Evolutionary conservation across 345 rosid genomes (phyloP).

Genomic region (Eucalyptus grandis): DNA sequence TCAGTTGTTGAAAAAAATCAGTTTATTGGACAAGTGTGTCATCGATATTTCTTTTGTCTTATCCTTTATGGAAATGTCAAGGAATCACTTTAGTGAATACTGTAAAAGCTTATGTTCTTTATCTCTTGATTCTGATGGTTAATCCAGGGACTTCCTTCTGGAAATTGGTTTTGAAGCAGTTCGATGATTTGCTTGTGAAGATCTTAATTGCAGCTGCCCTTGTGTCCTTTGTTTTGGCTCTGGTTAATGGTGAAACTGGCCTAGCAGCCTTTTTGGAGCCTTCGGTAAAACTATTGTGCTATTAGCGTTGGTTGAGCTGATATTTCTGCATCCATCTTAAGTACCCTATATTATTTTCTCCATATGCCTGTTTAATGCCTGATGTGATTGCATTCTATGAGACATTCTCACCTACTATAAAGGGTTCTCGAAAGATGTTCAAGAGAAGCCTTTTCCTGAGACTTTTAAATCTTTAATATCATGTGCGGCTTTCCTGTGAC

Average conservation of each 20-base stretch:
- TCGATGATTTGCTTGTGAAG: slow-evolving; percentile 97
- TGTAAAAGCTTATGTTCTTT: neutral
- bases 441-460: neutral
- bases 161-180: slow-evolving; percentile 95
- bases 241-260: slow-evolving; percentile 96
- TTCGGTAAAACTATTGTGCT: slow-evolving; percentile 59
- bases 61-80: neutral
- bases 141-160: slow-evolving; percentile 88
- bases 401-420: neutral
- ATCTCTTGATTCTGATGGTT: neutral
- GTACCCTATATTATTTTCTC: neutral
- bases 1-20: neutral
- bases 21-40: neutral
- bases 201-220: slow-evolving; percentile 91
- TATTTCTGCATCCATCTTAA: neutral
- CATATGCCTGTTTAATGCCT: neutral
- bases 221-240: slow-evolving; percentile 78
- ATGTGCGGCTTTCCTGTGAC: neutral
- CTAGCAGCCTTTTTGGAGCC: slow-evolving; percentile 96
- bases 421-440: neutral
- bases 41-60: neutral
- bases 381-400: neutral
- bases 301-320: neutral
- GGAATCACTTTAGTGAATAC: neutral
- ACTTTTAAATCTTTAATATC: neutral